Percentiles rank a stretch among this genome's conserved stretches.
phyloP scores from a whole-genome alignment of 441 rosid genomes.

The Adansonia madagascariensis region DNA sequence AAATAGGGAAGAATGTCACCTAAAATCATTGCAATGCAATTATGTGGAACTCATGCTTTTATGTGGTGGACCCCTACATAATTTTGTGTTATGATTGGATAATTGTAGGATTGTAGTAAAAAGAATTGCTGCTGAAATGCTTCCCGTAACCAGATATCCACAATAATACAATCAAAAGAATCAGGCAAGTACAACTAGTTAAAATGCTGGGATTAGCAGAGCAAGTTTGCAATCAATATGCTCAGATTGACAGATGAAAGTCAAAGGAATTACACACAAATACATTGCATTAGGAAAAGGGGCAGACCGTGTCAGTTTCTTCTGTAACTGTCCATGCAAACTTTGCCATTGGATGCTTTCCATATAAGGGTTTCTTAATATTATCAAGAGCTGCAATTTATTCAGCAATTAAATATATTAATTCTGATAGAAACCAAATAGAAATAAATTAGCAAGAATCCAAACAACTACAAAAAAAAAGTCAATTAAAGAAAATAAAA shows the following conservation, averaged over 20 bases:
- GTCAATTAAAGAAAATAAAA: neutral
- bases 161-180: constrained; percentile 4
- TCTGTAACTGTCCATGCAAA: constrained; percentile 91
- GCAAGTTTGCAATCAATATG: neutral
- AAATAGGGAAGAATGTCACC: neutral
- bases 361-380: constrained; percentile 86
- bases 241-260: neutral
- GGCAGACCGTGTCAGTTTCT: constrained; percentile 82
- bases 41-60: constrained; percentile 2
- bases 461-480: constrained; percentile 25
- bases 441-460: constrained; percentile 22
- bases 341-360: constrained; percentile 91
- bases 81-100: neutral
- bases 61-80: neutral
- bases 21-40: neutral
- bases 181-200: neutral
- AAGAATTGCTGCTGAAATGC: neutral
- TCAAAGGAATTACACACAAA: constrained; percentile 17
- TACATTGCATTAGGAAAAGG: constrained; percentile 16
- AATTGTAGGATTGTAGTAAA: neutral
- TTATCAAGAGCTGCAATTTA: constrained; percentile 78
- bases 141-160: neutral
- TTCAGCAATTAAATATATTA: constrained; percentile 29
- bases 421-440: constrained; percentile 8
- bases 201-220: neutral